phyloP scores from a whole-genome alignment of 768 basidiomycete genomes.

The Trametes meyenii region DNA sequence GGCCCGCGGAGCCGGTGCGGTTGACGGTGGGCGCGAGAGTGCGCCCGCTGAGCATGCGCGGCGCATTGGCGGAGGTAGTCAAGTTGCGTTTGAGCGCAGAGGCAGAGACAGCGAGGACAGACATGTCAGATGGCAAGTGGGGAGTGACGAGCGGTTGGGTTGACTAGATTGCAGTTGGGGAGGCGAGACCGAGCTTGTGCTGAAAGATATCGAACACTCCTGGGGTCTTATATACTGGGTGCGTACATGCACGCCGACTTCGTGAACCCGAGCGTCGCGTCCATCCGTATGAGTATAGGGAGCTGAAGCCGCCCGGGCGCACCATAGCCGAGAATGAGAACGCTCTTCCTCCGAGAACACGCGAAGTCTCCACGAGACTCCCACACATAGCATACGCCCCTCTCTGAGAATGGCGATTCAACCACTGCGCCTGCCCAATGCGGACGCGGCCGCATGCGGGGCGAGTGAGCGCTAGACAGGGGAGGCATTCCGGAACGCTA shows the following conservation, averaged over 20 bases:
- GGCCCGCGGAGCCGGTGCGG: conserved; percentile 10
- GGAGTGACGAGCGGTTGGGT: too few species aligned
- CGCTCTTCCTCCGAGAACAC: neutral
- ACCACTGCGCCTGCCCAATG: neutral
- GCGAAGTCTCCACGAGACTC: neutral
- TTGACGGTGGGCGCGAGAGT: conserved; percentile 19
- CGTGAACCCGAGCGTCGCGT: neutral
- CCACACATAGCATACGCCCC: too few species aligned
- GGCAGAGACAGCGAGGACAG: conserved; percentile 17
- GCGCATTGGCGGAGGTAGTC: conserved; percentile 9
- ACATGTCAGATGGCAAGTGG: neutral
- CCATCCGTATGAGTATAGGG: too few species aligned
- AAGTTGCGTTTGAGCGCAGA: conserved; percentile 19
- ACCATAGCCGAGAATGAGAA: too few species aligned
- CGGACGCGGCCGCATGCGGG: neutral
- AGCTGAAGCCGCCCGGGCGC: too few species aligned
- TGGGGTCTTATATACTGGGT: neutral
- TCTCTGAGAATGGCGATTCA: too few species aligned
- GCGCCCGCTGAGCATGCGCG: conserved; percentile 19
- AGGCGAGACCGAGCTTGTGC: too few species aligned
- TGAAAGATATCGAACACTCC: too few species aligned
- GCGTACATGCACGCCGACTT: neutral
- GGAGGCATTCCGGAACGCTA: neutral
- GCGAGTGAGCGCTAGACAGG: neutral
- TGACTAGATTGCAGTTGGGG: too few species aligned